Evolutionary conservation across 1,284 basidiomycete species (phyloP).

Genomic region (Trametes versicolor): DNA sequence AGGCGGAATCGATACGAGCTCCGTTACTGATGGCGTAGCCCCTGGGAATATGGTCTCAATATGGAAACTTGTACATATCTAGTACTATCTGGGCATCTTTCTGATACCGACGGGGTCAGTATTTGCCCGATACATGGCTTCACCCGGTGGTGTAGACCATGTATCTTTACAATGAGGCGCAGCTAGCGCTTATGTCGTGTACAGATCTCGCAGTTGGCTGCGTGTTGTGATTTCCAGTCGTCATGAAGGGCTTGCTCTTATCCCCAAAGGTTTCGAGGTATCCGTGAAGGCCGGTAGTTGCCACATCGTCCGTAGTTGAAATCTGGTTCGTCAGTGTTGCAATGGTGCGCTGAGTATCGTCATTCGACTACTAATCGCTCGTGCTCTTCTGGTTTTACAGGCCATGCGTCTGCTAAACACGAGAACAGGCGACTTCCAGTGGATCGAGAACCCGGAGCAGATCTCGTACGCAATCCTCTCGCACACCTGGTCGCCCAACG

Average conservation of each 20-base stretch:
- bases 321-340: no score
- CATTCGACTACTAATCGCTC: no score
- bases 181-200: no score
- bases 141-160: conserved; percentile 1
- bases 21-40: neutral
- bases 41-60: neutral
- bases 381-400: no score
- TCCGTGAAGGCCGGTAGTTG: no score
- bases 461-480: conserved; percentile 7
- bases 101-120: neutral
- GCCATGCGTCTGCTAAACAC: neutral
- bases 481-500: neutral
- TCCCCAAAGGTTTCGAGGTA: no score
- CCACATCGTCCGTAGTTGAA: no score
- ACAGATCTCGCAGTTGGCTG: no score
- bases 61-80: neutral
- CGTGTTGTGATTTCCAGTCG: no score
- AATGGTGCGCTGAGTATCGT: no score
- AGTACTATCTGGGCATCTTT: neutral
- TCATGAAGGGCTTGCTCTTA: no score
- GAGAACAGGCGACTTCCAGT: neutral
- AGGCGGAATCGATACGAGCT: neutral
- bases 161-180: no score
- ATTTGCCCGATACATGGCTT: neutral
- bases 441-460: neutral